phyloP scores from a whole-genome alignment of 2,329 filamentous ascomycete species.

The Amphichorda felina region DNA sequence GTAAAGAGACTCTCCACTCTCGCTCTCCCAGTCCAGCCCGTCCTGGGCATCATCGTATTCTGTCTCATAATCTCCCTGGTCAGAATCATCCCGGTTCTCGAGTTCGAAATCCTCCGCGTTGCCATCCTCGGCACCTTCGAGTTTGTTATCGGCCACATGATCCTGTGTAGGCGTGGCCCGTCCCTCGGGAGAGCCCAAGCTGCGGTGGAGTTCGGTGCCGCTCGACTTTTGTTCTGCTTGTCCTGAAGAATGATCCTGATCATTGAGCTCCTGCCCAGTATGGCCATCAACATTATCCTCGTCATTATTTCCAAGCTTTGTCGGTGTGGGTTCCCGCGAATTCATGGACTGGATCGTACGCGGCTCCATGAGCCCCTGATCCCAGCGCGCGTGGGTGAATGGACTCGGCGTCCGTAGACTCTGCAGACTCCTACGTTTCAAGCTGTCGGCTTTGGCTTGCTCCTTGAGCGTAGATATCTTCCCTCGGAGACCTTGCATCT shows the following conservation, averaged over 20 bases:
- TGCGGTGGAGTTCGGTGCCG: not conserved
- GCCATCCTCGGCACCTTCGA: not conserved
- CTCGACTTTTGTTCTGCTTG: not conserved
- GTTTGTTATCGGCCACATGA: not conserved
- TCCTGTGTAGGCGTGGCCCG: not conserved
- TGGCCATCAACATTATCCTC: not conserved
- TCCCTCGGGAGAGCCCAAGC: not conserved
- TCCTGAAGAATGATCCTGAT: not conserved
- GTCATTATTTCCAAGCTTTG: constrained; percentile 4
- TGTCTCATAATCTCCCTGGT: not conserved
- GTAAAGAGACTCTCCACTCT: constrained; percentile 53
- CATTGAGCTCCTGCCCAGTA: not conserved
- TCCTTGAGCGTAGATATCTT: constrained; percentile 73
- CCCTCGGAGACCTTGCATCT: constrained; percentile 76
- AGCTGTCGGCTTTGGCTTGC: constrained; percentile 65
- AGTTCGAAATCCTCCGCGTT: too few relatives aligned
- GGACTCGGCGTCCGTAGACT: constrained; percentile 67
- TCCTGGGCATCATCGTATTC: constrained; percentile 3
- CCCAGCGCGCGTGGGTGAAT: constrained; percentile 54
- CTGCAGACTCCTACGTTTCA: constrained; percentile 66
- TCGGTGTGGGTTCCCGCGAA: constrained; percentile 7
- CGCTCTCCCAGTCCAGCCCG: constrained; percentile 36
- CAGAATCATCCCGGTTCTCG: not conserved
- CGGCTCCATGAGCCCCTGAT: constrained; percentile 14
- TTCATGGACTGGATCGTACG: constrained; percentile 8